phyloP scores from a whole-genome alignment of 371 early-diverging fungal species.

The Mortierella sp. region DNA sequence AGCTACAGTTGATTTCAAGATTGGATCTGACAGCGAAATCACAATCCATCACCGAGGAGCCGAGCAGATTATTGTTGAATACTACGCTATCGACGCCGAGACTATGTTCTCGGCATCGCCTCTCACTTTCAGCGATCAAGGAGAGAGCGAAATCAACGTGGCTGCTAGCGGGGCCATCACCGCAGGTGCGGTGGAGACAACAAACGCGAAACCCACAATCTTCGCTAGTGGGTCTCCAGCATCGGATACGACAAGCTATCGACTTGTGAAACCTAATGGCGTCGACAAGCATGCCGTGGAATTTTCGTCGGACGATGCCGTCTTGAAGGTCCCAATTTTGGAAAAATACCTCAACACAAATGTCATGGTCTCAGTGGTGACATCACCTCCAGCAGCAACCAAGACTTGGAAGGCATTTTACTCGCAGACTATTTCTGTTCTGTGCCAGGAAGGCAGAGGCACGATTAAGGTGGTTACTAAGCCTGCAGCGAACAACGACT shows the following conservation, averaged over 20 bases:
- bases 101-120: constrained; percentile 67
- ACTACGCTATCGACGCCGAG: constrained; percentile 72
- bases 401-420: constrained; percentile 61
- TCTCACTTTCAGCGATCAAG: constrained; percentile 51
- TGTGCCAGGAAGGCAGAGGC: constrained; percentile 63
- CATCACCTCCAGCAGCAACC: constrained; percentile 32
- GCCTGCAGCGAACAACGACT: constrained; percentile 10
- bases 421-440: constrained; percentile 61
- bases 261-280: constrained; percentile 46
- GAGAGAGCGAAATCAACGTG: constrained; percentile 30
- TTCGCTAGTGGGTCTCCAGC: background rate
- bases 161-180: constrained; percentile 2
- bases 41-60: constrained; percentile 58
- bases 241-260: constrained; percentile 25
- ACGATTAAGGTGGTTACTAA: constrained; percentile 63
- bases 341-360: constrained; percentile 48
- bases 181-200: background rate
- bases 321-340: constrained; percentile 34
- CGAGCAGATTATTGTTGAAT: constrained; percentile 59
- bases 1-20: constrained; percentile 44
- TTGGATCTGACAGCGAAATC: constrained; percentile 38
- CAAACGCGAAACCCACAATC: background rate
- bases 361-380: constrained; percentile 47
- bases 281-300: constrained; percentile 36
- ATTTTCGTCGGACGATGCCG: background rate